Evolutionary conservation across 768 basidiomycete genomes (phyloP).

Genomic region (Mycena floridula): DNA sequence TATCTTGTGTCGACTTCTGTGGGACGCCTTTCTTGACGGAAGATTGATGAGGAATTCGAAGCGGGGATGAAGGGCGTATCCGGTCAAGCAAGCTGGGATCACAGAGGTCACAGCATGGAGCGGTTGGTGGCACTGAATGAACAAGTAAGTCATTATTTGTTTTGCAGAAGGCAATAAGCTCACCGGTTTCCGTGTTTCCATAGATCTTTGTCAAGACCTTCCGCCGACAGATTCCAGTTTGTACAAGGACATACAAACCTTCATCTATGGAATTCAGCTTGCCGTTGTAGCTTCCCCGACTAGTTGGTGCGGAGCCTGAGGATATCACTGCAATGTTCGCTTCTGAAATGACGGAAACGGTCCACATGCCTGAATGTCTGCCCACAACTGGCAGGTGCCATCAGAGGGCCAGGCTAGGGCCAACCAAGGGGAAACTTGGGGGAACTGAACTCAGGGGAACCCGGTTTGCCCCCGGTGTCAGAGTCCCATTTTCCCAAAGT

Average conservation of each 20-base stretch:
- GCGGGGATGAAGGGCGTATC: background rate
- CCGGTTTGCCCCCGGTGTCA: too few species aligned
- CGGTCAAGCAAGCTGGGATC: background rate
- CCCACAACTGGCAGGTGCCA: too few species aligned
- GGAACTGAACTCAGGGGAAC: too few species aligned
- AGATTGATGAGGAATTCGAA: background rate
- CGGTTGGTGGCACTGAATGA: background rate
- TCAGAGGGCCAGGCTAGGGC: too few species aligned
- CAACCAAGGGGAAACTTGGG: too few species aligned
- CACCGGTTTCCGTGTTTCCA: background rate
- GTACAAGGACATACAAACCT: background rate
- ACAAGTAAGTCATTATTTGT: background rate
- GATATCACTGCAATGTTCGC: too few species aligned
- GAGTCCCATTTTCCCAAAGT: too few species aligned
- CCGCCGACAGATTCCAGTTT: background rate
- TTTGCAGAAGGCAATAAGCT: background rate
- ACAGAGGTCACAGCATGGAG: background rate
- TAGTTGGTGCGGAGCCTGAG: too few species aligned
- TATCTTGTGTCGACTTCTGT: background rate
- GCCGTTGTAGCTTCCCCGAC: background rate
- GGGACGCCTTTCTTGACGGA: background rate
- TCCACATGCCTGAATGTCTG: too few species aligned
- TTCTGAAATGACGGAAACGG: too few species aligned
- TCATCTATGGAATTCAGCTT: background rate
- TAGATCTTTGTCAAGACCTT: background rate